phyloP scores from a whole-genome alignment of 1,284 basidiomycete genomes.

The Pascua sp. region DNA sequence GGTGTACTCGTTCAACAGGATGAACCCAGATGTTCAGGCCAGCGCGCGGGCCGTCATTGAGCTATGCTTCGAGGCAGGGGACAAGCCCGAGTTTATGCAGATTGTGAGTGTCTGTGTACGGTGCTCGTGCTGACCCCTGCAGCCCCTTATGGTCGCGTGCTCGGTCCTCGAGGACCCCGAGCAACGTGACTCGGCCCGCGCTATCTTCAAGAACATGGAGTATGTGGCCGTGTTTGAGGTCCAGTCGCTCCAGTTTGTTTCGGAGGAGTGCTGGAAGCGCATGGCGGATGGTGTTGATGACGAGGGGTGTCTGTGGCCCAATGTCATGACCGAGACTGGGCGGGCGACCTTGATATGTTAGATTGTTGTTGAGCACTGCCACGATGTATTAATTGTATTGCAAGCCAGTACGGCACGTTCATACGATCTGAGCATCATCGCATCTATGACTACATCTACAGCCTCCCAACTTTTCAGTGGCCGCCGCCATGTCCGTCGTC shows the following conservation, averaged over 20 bases:
- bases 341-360: no score
- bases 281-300: slow-evolving; percentile 31
- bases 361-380: no score
- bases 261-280: slow-evolving; percentile 34
- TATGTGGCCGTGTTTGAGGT: slow-evolving; percentile 35
- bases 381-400: no score
- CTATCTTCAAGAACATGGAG: slow-evolving; percentile 27
- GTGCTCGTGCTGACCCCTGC: background rate
- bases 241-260: slow-evolving; percentile 20
- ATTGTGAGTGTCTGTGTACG: slow-evolving; percentile 26
- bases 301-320: slow-evolving; percentile 30
- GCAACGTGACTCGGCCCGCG: slow-evolving; percentile 18
- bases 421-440: no score
- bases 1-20: no score
- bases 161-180: slow-evolving; percentile 14
- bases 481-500: no score
- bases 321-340: slow-evolving; percentile 31
- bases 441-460: no score
- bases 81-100: slow-evolving; percentile 39
- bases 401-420: no score
- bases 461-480: no score
- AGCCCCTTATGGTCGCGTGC: slow-evolving; percentile 29
- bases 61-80: no score
- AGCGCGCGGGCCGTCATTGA: no score
- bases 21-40: no score